Percentiles rank a stretch among this genome's conserved stretches.
Evolutionary conservation across 2,329 filamentous ascomycete species (phyloP).

Genomic region (Curvularia lunata): DNA sequence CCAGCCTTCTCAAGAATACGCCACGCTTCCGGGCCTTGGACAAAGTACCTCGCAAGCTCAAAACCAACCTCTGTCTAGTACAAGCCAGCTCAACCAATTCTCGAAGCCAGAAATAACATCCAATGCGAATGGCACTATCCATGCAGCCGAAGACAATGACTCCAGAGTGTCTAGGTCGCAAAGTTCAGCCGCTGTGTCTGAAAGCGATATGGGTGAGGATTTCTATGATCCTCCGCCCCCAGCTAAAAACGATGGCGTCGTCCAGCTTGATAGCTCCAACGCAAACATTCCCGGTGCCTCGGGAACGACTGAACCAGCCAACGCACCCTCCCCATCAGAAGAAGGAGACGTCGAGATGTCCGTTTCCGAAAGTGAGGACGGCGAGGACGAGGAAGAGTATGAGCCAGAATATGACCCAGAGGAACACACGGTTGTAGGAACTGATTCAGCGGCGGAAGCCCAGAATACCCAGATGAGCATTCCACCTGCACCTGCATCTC

Average conservation of each 20-base stretch:
- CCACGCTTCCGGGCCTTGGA: constrained; percentile 26
- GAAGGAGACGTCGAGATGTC: constrained; percentile 48
- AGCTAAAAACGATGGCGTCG: constrained; percentile 2
- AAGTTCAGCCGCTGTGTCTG: constrained; percentile 30
- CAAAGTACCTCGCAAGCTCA: neutral
- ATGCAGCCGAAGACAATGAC: neutral
- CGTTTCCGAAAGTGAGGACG: constrained; percentile 34
- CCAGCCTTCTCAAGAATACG: constrained; percentile 6
- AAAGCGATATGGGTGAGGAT: constrained; percentile 39
- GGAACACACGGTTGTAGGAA: constrained; percentile 19
- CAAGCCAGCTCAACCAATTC: neutral
- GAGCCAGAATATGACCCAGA: constrained; percentile 39
- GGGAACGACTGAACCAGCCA: neutral
- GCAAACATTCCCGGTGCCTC: constrained; percentile 11
- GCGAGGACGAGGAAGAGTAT: constrained; percentile 36
- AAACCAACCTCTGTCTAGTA: neutral
- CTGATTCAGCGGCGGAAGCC: constrained; percentile 11
- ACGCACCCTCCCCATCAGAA: constrained; percentile 32
- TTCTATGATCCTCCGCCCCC: constrained; percentile 44
- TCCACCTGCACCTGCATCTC: constrained; percentile 19
- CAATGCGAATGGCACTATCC: neutral
- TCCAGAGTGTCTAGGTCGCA: constrained; percentile 4
- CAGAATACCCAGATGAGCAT: constrained; percentile 10
- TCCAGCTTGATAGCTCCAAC: neutral
- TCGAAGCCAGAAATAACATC: neutral